These are phyloP conservation scores for Discostella stelligeroides DNA, from an alignment of 108 stramenopile genomes.

Conservation along the genomic window DNA sequence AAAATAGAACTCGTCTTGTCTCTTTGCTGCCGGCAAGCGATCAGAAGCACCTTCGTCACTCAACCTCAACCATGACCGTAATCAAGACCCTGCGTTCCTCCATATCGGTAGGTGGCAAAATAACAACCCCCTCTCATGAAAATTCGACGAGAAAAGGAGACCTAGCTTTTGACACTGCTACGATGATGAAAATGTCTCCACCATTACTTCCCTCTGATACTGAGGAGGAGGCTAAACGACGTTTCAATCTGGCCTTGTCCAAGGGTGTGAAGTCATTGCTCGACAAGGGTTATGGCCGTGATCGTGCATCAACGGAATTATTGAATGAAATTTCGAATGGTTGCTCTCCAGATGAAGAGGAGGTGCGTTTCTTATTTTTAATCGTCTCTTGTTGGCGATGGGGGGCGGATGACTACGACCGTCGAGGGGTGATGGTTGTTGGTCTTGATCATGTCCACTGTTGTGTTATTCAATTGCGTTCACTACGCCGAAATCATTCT, in stretches of 20 bases:
- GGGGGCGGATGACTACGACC: background rate
- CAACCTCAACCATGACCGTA: conserved; percentile 37
- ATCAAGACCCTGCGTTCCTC: conserved; percentile 17
- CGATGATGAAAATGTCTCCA: background rate
- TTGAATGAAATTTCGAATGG: conserved; percentile 53
- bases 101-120: background rate
- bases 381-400: background rate
- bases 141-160: background rate
- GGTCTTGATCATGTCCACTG: no score
- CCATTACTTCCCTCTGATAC: conserved; percentile 25
- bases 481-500: background rate
- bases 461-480: no score
- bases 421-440: no score
- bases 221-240: conserved; percentile 49
- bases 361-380: conserved; percentile 46
- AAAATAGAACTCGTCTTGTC: no score
- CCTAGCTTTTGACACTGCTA: no score
- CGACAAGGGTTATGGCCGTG: conserved; percentile 60
- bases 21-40: background rate
- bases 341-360: conserved; percentile 59
- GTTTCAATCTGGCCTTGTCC: conserved; percentile 46
- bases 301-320: conserved; percentile 52
- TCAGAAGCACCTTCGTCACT: no score
- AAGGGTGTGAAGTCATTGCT: conserved; percentile 54
- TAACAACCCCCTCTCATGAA: background rate